These are phyloP conservation scores for Ophiosphaerella herpotricha DNA, from an alignment of 2,329 filamentous ascomycete genomes.

Conservation along the genomic window DNA sequence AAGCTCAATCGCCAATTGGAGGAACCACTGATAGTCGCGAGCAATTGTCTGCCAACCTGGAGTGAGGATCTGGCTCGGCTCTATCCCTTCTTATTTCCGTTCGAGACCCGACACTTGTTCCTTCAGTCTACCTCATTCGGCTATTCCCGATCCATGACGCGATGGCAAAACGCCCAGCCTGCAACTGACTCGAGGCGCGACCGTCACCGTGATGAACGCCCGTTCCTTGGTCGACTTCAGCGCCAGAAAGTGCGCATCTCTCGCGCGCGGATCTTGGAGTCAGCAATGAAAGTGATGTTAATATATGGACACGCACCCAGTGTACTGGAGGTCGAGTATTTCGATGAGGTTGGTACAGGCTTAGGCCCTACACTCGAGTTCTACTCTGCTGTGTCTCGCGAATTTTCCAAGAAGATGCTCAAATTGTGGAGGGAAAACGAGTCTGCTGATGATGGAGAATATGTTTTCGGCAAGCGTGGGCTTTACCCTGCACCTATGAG, in stretches of 20 bases:
- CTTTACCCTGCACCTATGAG: slow-evolving; percentile 92
- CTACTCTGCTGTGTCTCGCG: slow-evolving; percentile 94
- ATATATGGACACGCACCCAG: slow-evolving; percentile 96
- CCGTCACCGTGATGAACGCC: slow-evolving; percentile 82
- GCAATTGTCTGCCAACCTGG: slow-evolving; percentile 94
- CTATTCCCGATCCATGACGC: slow-evolving; percentile 94
- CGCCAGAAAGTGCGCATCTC: slow-evolving; percentile 98
- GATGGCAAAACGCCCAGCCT: slow-evolving; percentile 92
- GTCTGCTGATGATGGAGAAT: slow-evolving; percentile 72
- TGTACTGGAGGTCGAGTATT: slow-evolving; percentile 96
- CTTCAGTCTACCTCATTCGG: slow-evolving; percentile 97
- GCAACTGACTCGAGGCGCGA: slow-evolving; percentile 81
- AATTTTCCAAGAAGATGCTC: slow-evolving; percentile 96
- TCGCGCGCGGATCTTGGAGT: slow-evolving; percentile 90
- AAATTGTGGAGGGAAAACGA: slow-evolving; percentile 97
- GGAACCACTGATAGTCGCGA: slow-evolving; percentile 94
- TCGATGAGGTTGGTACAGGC: slow-evolving; percentile 96
- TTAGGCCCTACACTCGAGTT: slow-evolving; percentile 95
- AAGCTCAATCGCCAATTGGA: slow-evolving; percentile 97
- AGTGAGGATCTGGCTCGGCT: slow-evolving; percentile 91
- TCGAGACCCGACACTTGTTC: slow-evolving; percentile 96
- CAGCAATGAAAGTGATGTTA: slow-evolving; percentile 98
- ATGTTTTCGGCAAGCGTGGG: slow-evolving; percentile 80
- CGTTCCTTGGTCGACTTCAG: slow-evolving; percentile 88
- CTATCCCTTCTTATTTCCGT: slow-evolving; percentile 97